phyloP scores from a whole-genome alignment of 2,329 filamentous ascomycete genomes.

The Bipolaris sorokiniana region DNA sequence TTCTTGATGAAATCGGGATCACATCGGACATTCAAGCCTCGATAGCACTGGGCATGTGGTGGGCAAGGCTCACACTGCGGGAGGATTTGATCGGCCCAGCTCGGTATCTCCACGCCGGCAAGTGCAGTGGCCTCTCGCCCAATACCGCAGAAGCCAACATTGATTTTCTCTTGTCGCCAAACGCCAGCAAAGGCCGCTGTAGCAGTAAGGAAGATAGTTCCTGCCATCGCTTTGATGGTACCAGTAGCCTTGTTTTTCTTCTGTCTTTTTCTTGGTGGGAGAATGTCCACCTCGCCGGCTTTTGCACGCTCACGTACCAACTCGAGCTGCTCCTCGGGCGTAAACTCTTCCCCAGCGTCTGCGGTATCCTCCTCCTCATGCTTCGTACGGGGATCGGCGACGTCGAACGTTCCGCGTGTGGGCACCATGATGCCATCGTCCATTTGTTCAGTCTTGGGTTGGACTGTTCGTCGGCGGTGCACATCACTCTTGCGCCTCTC shows the following conservation, averaged over 20 bases:
- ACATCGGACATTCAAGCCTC: conserved; percentile 77
- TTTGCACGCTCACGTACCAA: conserved; percentile 71
- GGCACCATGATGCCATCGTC: conserved; percentile 62
- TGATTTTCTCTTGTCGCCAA: conserved; percentile 95
- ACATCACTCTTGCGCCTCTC: conserved; percentile 54
- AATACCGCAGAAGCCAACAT: conserved; percentile 91
- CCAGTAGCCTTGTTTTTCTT: conserved; percentile 50
- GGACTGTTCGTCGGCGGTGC: conserved; percentile 53
- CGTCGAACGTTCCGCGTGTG: conserved; percentile 64
- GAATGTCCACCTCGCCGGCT: conserved; percentile 60
- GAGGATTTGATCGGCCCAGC: conserved; percentile 71
- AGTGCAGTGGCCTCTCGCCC: conserved; percentile 66
- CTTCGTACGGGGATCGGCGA: conserved; percentile 57
- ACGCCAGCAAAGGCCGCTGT: conserved; percentile 76
- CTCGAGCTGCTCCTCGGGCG: conserved; percentile 81
- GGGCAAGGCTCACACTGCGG: conserved; percentile 92
- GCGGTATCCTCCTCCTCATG: conserved; percentile 54
- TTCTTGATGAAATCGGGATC: conserved; percentile 86
- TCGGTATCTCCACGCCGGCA: conserved; percentile 70
- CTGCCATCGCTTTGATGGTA: conserved; percentile 68
- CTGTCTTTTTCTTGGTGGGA: conserved; percentile 47
- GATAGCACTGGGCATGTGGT: conserved; percentile 85
- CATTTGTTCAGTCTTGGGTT: conserved; percentile 51
- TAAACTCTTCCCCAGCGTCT: conserved; percentile 88
- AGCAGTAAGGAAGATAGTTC: conserved; percentile 72